Base-by-base conservation (phyloP, 2,329 filamentous ascomycete species). In the Tetracladium maxilliforme region DNA sequence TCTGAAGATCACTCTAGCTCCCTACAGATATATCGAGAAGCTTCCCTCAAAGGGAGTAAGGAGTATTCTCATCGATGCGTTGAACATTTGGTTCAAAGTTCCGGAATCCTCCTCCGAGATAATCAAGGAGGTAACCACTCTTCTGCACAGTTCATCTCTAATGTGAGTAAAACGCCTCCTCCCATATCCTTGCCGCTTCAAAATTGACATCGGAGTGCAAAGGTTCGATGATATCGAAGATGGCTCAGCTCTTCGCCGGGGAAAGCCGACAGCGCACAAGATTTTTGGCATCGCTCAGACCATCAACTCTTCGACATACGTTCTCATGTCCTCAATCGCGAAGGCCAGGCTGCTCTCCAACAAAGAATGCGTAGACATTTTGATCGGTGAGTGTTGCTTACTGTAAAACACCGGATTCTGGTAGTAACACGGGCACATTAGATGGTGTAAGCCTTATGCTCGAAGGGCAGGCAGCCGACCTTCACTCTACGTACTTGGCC, bases 221-320 rank as follows among this genome's bases (percentile, higher is more conserved):
- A 44, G 41, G 26, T 33, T 56, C 4, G 51, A 54, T 24, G 51
- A 57, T 33, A 38, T 57, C 10, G 35, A 56, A 32, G 52, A 56
- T 24, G 26, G 32, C 2, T 52, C 51, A 1, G 16, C 30, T 3
- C 30, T 51, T 2, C 39, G 51, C 3, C 40, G 51, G 4, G 47
- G 45, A 4, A 38, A 36, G n/a, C 48, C 50, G 6, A 30, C 51
- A 1, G 35, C 47, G 2, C 52, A 56, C 27, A 31, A 30, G 2
- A 37, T 56, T 5, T 57, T 46, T 28, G 52, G 52, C 1, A 16
- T 20, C 5, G 35, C 38, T 1, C 50, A 54, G 25, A 41, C 49
- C 3, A 47, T 56, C 25, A 54, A 56, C 30, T 38, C 38, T 4
- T 44, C 51, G 3, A 43, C 35, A 5, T 52, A 42, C 30, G 29